These are phyloP conservation scores for Xenosphaeropsis pyriputrescens DNA, from an alignment of 2,329 filamentous ascomycete species.

Conservation along the genomic window DNA sequence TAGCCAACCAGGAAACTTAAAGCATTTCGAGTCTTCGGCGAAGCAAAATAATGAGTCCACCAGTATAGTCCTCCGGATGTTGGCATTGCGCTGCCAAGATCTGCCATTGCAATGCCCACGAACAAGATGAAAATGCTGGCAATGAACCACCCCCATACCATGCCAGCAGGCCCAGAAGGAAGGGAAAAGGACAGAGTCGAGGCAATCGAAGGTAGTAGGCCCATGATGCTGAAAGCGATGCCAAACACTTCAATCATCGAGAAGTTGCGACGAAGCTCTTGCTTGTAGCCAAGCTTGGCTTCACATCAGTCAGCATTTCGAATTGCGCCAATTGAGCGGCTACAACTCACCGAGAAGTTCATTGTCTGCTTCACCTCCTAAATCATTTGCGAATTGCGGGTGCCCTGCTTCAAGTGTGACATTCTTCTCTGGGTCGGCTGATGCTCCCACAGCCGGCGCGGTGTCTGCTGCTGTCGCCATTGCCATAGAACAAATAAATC, in stretches of 20 bases:
- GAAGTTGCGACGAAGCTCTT: constrained; percentile 46
- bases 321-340: neutral
- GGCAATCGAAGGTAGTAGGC: constrained; percentile 43
- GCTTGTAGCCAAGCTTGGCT: constrained; percentile 26
- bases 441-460: too few species aligned
- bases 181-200: constrained; percentile 42
- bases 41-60: constrained; percentile 40
- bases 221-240: constrained; percentile 45
- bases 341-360: constrained; percentile 15
- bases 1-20: constrained; percentile 46
- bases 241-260: constrained; percentile 48
- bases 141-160: constrained; percentile 50
- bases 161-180: constrained; percentile 41
- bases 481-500: too few species aligned
- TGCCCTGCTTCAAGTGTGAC: too few species aligned
- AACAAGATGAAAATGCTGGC: constrained; percentile 41
- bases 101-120: constrained; percentile 42
- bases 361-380: constrained; percentile 14
- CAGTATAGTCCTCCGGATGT: constrained; percentile 43
- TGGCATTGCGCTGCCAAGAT: constrained; percentile 38
- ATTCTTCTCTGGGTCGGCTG: too few species aligned
- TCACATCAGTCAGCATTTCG: neutral
- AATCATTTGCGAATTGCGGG: too few species aligned
- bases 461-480: too few species aligned
- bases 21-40: constrained; percentile 36